phyloP scores from a whole-genome alignment of 2,329 filamentous ascomycete species.

The Curvularia eragrostidis region DNA sequence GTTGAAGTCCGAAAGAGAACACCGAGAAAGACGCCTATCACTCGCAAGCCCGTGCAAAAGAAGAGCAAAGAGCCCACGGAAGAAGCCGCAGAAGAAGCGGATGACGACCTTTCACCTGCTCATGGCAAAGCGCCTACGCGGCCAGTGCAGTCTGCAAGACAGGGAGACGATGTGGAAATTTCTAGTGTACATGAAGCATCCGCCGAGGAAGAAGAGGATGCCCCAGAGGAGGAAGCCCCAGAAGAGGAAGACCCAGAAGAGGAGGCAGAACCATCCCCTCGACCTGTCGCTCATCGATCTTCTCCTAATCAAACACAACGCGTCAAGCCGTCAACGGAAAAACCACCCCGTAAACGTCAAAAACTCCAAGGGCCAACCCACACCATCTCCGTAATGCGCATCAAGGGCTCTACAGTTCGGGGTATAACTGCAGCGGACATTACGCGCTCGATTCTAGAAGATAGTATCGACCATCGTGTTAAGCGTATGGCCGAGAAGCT shows the following conservation, averaged over 20 bases:
- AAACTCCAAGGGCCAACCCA: conserved; percentile 40
- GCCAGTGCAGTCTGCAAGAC: conserved; percentile 5
- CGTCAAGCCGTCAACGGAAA: conserved; percentile 23
- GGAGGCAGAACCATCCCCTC: conserved; percentile 19
- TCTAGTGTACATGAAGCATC: conserved; percentile 28
- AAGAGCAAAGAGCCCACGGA: conserved; percentile 8
- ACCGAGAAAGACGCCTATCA: conserved; percentile 21
- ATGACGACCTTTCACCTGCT: conserved; percentile 34
- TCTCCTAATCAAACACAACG: conserved; percentile 23
- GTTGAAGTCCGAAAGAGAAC: conserved; percentile 8
- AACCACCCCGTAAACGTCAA: conserved; percentile 39
- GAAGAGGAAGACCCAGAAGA: conserved; percentile 30
- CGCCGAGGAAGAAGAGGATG: conserved; percentile 24
- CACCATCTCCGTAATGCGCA: conserved; percentile 46
- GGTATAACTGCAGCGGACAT: conserved; percentile 61
- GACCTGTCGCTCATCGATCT: conserved; percentile 16
- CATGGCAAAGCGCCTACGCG: conserved; percentile 12
- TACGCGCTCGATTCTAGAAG: conserved; percentile 58
- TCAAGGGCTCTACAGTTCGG: conserved; percentile 45
- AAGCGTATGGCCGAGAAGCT: conserved; percentile 50
- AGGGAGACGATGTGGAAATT: conserved; percentile 13
- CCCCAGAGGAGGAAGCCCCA: conserved; percentile 21
- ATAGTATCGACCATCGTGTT: conserved; percentile 57
- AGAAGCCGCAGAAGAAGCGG: background rate
- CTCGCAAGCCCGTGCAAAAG: conserved; percentile 17